phyloP scores from a whole-genome alignment of 352 stramenopile species.

The Phytophthora melonis region DNA sequence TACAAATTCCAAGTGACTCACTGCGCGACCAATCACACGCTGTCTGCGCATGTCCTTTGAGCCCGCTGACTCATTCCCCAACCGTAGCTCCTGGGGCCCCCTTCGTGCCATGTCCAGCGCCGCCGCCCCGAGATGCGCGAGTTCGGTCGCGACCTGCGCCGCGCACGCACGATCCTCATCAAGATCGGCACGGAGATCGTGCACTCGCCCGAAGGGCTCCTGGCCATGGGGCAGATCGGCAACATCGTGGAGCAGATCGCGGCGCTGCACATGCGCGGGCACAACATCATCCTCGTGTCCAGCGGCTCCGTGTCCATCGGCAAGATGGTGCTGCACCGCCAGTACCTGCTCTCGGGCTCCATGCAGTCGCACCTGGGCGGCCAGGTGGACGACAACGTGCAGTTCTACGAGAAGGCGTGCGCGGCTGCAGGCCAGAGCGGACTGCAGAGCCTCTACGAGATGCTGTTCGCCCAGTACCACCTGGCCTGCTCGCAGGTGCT shows the following conservation, averaged over 20 bases:
- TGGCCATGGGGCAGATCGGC: constrained; percentile 88
- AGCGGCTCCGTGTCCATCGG: constrained; percentile 84
- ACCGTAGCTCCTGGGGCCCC: background rate
- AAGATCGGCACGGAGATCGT: constrained; percentile 91
- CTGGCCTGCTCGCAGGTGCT: constrained; percentile 85
- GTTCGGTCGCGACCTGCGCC: constrained; percentile 56
- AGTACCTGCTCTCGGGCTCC: constrained; percentile 85
- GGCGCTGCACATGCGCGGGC: constrained; percentile 81
- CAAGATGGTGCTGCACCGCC: constrained; percentile 81
- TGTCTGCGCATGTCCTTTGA: background rate
- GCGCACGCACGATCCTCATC: constrained; percentile 79
- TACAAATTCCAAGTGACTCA: background rate
- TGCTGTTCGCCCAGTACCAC: constrained; percentile 89
- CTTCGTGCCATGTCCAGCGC: no score
- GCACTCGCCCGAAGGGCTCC: constrained; percentile 75
- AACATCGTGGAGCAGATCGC: constrained; percentile 89
- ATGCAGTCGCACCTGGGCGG: constrained; percentile 86
- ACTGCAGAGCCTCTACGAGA: constrained; percentile 87
- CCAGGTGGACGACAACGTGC: constrained; percentile 57
- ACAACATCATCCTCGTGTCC: constrained; percentile 86
- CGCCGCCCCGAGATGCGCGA: constrained; percentile 16
- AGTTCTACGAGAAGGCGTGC: constrained; percentile 82
- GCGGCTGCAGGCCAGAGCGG: constrained; percentile 78
- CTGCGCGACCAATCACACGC: background rate
- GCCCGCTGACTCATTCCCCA: background rate